Conservation (phyloP, 2,329 filamentous ascomycete genomes). For the Botrytis elliptica region DNA sequence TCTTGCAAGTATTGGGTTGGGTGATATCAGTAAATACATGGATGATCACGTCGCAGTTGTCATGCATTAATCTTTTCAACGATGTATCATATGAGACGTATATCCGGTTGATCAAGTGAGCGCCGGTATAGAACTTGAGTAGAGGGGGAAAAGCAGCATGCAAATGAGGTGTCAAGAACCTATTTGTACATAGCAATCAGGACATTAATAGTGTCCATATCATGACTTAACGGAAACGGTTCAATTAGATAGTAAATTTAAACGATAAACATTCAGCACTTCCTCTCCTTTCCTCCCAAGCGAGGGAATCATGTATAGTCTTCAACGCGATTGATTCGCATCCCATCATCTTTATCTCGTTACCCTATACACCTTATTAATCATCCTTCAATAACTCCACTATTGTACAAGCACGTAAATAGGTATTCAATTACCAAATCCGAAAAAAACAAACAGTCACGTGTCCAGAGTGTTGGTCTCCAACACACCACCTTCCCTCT, state of each 20-base stretch:
- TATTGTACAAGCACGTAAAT: not conserved
- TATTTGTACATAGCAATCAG: not conserved
- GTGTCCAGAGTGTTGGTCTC: not conserved
- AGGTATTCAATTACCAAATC: not conserved
- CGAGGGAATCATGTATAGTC: not conserved
- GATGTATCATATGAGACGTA: not conserved
- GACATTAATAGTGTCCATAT: not conserved
- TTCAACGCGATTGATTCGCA: not conserved
- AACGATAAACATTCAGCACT: not conserved
- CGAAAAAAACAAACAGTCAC: not conserved
- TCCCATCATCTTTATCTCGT: not conserved
- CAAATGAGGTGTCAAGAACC: not conserved
- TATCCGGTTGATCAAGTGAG: not conserved
- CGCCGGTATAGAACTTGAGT: not conserved
- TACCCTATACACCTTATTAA: not conserved
- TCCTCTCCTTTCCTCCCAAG: not conserved
- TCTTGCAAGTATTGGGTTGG: slow-evolving; percentile 57
- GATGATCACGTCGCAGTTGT: slow-evolving; percentile 55
- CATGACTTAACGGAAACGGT: not conserved
- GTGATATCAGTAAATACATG: slow-evolving; percentile 58
- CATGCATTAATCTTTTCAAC: not conserved
- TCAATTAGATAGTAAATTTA: not conserved
- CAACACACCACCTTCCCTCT: not conserved
- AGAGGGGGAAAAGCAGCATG: not conserved
- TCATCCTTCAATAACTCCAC: not conserved